These are phyloP conservation scores for Boletus edulis DNA, from an alignment of 768 basidiomycete genomes.

Conservation along the genomic window DNA sequence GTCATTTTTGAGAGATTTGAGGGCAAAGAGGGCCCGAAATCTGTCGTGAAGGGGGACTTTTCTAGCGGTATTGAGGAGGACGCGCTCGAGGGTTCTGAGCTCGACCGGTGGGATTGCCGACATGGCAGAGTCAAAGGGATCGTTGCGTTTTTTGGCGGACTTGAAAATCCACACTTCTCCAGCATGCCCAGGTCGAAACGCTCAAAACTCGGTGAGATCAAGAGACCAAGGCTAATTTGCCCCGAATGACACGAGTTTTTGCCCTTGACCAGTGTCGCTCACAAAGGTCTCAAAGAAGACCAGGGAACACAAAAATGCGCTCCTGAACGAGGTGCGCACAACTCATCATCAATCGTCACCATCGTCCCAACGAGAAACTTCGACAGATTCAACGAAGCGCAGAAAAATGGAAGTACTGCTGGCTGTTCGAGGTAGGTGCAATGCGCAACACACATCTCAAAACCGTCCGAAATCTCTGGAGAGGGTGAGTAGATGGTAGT, in stretches of 20 bases:
- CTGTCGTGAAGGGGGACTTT: conserved; percentile 78
- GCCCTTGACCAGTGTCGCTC: conserved; percentile 65
- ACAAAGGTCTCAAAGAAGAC: conserved; percentile 95
- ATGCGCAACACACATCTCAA: conserved; percentile 96
- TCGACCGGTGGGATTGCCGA: conserved; percentile 44
- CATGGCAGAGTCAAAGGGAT: conserved; percentile 24
- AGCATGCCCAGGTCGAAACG: conserved; percentile 89
- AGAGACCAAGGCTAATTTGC: background rate
- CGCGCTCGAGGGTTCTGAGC: conserved; percentile 66
- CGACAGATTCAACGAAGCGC: conserved; percentile 73
- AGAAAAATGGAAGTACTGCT: conserved; percentile 93
- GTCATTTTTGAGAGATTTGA: conserved; percentile 79
- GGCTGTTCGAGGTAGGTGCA: conserved; percentile 92
- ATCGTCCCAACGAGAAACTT: conserved; percentile 25
- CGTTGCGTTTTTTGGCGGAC: conserved; percentile 40
- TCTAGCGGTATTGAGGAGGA: conserved; percentile 74
- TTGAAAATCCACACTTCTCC: conserved; percentile 37
- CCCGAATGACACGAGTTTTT: conserved; percentile 10
- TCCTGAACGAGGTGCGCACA: conserved; percentile 71
- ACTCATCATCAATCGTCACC: conserved; percentile 1
- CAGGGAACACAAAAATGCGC: conserved; percentile 80
- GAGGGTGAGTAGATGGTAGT: conserved; percentile 56
- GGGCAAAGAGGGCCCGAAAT: conserved; percentile 88
- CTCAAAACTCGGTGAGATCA: conserved; percentile 74
- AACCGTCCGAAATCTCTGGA: conserved; percentile 91